Conservation (phyloP, 257 asterid genomes). For the Lavandula angustifolia region DNA sequence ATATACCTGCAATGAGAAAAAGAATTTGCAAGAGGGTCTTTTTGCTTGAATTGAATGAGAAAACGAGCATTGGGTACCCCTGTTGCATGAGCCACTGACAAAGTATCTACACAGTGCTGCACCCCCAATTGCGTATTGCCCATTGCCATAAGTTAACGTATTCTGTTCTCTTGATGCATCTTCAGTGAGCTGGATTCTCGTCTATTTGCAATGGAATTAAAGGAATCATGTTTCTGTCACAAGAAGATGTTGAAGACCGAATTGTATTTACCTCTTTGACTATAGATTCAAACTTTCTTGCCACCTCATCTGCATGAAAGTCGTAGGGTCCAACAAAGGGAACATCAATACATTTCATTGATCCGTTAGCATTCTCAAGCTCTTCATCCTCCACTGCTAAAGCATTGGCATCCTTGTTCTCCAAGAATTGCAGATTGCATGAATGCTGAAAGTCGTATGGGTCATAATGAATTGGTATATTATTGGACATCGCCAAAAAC, state of each 20-base stretch:
- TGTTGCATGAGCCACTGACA: constrained; percentile 64
- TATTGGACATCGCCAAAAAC: constrained; percentile 47
- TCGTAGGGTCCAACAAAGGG: constrained; percentile 70
- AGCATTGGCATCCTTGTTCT: constrained; percentile 41
- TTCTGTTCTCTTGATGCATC: constrained; percentile 43
- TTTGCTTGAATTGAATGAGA: constrained; percentile 72
- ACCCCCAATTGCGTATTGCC: constrained; percentile 35
- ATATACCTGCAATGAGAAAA: constrained; percentile 85
- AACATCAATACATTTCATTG: constrained; percentile 50
- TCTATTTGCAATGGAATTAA: constrained; percentile 47
- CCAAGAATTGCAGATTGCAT: constrained; percentile 43
- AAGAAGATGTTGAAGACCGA: constrained; percentile 32
- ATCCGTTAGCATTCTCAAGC: constrained; percentile 44
- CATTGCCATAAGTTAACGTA: constrained; percentile 16
- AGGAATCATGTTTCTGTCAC: constrained; percentile 31
- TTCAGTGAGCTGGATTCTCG: constrained; percentile 57
- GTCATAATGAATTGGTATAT: constrained; percentile 52
- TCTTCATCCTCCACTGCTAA: constrained; percentile 41
- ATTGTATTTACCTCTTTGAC: constrained; percentile 70
- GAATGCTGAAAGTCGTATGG: constrained; percentile 53
- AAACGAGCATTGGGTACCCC: constrained; percentile 75
- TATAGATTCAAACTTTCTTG: constrained; percentile 55
- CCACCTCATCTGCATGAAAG: constrained; percentile 52
- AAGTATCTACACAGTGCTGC: constrained; percentile 68
- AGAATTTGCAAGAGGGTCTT: constrained; percentile 72